A percentile compares a stretch with the other conserved stretches of the same genome.
These are phyloP conservation scores for Yarrowia sp. DNA, from an alignment of 805 yeast genomes.

Conservation along the genomic window DNA sequence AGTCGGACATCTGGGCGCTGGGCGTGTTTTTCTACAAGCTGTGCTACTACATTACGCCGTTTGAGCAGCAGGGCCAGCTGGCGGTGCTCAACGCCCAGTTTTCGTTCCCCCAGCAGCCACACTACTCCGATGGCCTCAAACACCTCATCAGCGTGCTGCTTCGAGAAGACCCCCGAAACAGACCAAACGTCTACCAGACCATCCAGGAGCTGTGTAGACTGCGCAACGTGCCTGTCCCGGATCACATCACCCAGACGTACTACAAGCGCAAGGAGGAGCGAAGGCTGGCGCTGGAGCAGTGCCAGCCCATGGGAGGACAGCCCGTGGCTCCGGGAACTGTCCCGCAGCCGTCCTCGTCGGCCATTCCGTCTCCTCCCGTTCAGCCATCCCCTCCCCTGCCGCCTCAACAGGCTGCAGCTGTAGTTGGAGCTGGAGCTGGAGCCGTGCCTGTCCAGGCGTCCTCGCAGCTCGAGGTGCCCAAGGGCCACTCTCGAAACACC, in stretches of 20 bases:
- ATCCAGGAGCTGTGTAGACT: slow-evolving; percentile 67
- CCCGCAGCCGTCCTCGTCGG: slow-evolving; percentile 41
- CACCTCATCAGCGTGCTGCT: slow-evolving; percentile 79
- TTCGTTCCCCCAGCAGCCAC: slow-evolving; percentile 74
- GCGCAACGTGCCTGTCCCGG: slow-evolving; percentile 61
- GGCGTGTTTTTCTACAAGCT: slow-evolving; percentile 91
- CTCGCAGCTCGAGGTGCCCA: slow-evolving; percentile 13
- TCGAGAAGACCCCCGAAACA: slow-evolving; percentile 77
- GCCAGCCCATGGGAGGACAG: neutral
- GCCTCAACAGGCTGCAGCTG: slow-evolving; percentile 13
- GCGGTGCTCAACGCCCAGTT: slow-evolving; percentile 86
- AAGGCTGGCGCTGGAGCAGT: slow-evolving; percentile 16
- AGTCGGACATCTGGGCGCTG: slow-evolving; percentile 95
- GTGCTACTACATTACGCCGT: slow-evolving; percentile 93
- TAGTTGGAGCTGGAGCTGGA: slow-evolving; percentile 9
- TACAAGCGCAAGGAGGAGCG: slow-evolving; percentile 29
- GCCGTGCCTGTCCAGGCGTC: slow-evolving; percentile 22
- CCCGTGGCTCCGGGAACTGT: neutral
- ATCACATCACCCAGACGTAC: slow-evolving; percentile 49
- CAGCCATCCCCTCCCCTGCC: slow-evolving; percentile 25
- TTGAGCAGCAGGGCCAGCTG: slow-evolving; percentile 81
- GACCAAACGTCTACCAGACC: slow-evolving; percentile 91
- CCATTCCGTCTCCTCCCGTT: slow-evolving; percentile 39
- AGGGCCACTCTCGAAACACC: slow-evolving; percentile 14
- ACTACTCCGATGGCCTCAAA: slow-evolving; percentile 72